These are phyloP conservation scores for Mortierella hygrophila DNA, from an alignment of 192 early-diverging fungal genomes.

Conservation along the genomic window DNA sequence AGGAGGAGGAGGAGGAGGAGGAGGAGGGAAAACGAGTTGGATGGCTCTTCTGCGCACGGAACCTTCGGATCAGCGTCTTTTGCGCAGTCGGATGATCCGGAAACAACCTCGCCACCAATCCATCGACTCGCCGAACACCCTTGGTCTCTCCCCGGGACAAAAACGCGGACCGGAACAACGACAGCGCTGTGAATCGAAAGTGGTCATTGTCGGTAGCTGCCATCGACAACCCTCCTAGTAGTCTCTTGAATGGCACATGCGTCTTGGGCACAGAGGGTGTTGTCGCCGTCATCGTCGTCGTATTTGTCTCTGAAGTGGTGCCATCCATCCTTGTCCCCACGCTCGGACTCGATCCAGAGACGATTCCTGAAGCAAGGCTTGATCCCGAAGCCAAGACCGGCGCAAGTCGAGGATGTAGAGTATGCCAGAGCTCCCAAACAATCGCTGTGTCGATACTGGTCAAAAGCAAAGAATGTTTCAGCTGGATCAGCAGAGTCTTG, in stretches of 20 bases:
- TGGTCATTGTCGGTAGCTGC: constrained; percentile 22
- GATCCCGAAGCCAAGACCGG: background rate
- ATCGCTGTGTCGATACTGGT: constrained; percentile 19
- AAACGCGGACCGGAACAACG: constrained; percentile 34
- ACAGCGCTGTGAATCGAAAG: constrained; percentile 34
- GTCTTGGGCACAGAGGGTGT: background rate
- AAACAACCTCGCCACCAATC: constrained; percentile 17
- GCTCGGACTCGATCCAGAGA: background rate
- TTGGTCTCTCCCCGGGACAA: constrained; percentile 16
- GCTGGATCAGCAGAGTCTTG: constrained; percentile 38
- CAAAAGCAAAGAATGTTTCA: constrained; percentile 35
- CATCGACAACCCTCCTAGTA: background rate
- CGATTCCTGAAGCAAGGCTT: background rate
- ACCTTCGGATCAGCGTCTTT: background rate
- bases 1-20: background rate
- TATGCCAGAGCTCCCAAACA: constrained; percentile 35
- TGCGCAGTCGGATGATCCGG: constrained; percentile 20
- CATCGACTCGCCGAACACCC: constrained; percentile 31
- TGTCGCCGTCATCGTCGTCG: background rate
- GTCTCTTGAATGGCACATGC: constrained; percentile 29
- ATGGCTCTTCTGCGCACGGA: background rate
- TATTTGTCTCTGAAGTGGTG: background rate
- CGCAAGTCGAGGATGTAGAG: constrained; percentile 10
- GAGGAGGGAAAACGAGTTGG: background rate
- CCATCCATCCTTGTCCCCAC: background rate